These are phyloP conservation scores for Hypoxylon sp. DNA, from an alignment of 2,329 filamentous ascomycete genomes.

Conservation along the genomic window DNA sequence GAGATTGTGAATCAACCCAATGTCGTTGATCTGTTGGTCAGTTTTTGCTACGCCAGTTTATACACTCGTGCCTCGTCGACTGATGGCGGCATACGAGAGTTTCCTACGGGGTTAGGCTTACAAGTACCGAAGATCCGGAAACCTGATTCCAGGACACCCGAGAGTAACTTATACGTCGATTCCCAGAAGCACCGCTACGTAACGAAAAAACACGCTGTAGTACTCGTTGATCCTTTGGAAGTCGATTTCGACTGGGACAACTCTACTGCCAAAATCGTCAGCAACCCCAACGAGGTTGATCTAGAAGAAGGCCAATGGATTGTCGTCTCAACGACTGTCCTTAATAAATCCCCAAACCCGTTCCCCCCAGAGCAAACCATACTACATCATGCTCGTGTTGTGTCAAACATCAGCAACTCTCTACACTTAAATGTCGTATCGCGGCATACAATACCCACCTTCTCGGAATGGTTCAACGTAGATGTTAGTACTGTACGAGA, in stretches of 20 bases:
- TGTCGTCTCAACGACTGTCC: constrained; percentile 32
- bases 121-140: constrained; percentile 50
- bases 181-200: neutral
- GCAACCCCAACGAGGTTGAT: neutral
- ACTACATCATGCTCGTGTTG: constrained; percentile 49
- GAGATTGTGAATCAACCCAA: constrained; percentile 84
- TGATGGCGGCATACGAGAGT: constrained; percentile 57
- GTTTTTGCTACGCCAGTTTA: constrained; percentile 79
- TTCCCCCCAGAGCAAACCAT: neutral
- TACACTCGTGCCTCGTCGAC: constrained; percentile 59
- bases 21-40: constrained; percentile 87
- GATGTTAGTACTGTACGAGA: neutral
- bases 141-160: too few relatives aligned
- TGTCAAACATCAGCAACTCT: neutral
- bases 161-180: neutral
- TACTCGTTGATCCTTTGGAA: constrained; percentile 44
- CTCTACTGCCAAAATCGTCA: constrained; percentile 26
- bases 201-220: neutral
- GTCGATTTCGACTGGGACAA: constrained; percentile 37
- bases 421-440: constrained; percentile 45
- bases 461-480: neutral
- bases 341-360: neutral
- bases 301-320: constrained; percentile 50
- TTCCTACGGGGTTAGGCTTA: constrained; percentile 59
- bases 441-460: constrained; percentile 37